Evolutionary conservation across 495 filamentous ascomycete species (phyloP).

Genomic region (Pseudoneurospora amorphoporcata): DNA sequence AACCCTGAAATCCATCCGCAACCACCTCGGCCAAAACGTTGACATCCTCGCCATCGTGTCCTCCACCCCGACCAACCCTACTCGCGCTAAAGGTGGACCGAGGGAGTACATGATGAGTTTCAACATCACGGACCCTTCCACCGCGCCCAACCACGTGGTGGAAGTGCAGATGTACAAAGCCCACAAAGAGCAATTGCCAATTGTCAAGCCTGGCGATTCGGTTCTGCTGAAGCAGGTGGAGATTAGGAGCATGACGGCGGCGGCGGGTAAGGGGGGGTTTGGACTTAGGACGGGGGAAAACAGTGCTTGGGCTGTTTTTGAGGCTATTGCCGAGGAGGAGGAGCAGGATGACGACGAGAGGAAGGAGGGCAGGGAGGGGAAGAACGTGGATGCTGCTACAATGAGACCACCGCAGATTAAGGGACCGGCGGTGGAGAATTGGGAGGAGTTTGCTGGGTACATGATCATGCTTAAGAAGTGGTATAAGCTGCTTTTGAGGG

Average conservation of each 20-base stretch:
- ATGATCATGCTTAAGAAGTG: conserved; percentile 27
- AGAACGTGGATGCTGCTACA: neutral
- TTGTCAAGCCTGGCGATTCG: conserved; percentile 58
- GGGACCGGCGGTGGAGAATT: conserved; percentile 35
- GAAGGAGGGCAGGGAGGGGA: neutral
- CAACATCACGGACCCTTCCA: conserved; percentile 56
- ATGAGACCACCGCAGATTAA: conserved; percentile 29
- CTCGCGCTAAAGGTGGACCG: conserved; percentile 53
- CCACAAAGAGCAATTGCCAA: conserved; percentile 59
- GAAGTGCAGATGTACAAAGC: conserved; percentile 67
- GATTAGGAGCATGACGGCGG: conserved; percentile 48
- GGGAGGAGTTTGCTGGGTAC: conserved; percentile 23
- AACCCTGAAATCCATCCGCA: conserved; percentile 51
- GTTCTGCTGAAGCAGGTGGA: conserved; percentile 67
- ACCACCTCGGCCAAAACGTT: conserved; percentile 41
- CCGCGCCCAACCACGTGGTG: conserved; percentile 32
- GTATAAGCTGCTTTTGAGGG: conserved; percentile 24
- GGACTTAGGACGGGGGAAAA: conserved; percentile 33
- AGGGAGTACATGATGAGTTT: conserved; percentile 61
- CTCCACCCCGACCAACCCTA: conserved; percentile 40
- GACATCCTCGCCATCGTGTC: conserved; percentile 63
- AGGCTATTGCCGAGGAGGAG: conserved; percentile 16
- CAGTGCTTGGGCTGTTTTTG: conserved; percentile 56
- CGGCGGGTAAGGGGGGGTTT: conserved; percentile 37
- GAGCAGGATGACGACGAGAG: neutral